Conservation (phyloP, 2,329 filamentous ascomycete genomes). For the Pezizomycotina sp. region DNA sequence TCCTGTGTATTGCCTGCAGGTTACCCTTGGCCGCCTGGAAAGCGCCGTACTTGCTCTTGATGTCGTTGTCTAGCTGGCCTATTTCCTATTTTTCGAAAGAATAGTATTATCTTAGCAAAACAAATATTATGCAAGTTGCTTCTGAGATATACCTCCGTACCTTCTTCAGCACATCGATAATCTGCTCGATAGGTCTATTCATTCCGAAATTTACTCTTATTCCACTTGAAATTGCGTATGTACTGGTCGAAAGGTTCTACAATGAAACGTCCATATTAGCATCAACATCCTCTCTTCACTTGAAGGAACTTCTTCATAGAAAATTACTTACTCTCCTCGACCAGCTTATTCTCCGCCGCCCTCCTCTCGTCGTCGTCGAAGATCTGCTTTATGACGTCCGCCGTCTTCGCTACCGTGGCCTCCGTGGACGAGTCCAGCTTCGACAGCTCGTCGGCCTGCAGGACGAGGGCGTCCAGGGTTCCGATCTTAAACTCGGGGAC, state of each 20-base stretch:
- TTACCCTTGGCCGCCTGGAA: constrained; percentile 85
- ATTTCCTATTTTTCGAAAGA: constrained; percentile 52
- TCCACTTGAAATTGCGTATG: constrained; percentile 78
- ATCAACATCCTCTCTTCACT: constrained; percentile 1
- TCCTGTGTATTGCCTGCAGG: constrained; percentile 63
- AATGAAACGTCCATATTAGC: constrained; percentile 11
- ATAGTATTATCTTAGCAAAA: not conserved
- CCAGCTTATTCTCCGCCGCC: constrained; percentile 71
- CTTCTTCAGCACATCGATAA: constrained; percentile 80
- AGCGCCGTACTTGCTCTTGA: constrained; percentile 84
- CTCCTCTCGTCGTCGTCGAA: constrained; percentile 73
- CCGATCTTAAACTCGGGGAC: constrained; percentile 97
- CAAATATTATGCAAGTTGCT: not conserved
- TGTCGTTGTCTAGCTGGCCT: constrained; percentile 81
- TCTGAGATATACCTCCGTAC: constrained; percentile 31
- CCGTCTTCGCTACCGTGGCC: constrained; percentile 71
- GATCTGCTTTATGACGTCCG: constrained; percentile 65
- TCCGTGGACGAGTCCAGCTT: constrained; percentile 73
- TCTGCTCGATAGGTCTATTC: constrained; percentile 73
- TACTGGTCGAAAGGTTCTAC: constrained; percentile 92
- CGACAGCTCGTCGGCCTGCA: constrained; percentile 84
- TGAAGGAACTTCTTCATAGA: not conserved
- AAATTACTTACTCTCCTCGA: constrained; percentile 75
- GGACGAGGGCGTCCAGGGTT: constrained; percentile 81
- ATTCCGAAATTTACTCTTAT: constrained; percentile 93